A percentile compares a stretch with the other conserved stretches of the same genome.
These are phyloP conservation scores for Andrographis paniculata DNA, from an alignment of 305 asterid genomes.

Conservation along the genomic window DNA sequence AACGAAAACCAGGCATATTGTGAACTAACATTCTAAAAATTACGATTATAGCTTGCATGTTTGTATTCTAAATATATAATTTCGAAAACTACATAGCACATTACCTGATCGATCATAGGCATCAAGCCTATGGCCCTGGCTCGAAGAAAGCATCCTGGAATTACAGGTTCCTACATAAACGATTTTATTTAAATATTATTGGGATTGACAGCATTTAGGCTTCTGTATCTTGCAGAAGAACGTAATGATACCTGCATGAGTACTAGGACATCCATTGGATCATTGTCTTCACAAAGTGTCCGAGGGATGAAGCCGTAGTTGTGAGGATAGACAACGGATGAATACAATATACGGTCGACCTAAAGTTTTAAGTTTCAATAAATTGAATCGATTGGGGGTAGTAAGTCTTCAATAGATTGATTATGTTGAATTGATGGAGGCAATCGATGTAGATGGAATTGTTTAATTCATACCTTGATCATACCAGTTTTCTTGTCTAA, in stretches of 20 bases:
- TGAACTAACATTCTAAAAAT: too few relatives aligned
- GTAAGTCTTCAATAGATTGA: too few relatives aligned
- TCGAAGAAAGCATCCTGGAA: conserved; percentile 56
- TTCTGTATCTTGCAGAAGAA: background rate
- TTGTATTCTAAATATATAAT: too few relatives aligned
- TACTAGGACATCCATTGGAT: conserved; percentile 63
- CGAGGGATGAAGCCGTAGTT: conserved; percentile 69
- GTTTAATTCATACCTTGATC: conserved; percentile 35
- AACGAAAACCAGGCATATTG: too few relatives aligned
- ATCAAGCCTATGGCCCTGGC: conserved; percentile 61
- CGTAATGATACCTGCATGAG: conserved; percentile 42
- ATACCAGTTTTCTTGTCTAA: conserved; percentile 65
- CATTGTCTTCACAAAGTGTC: conserved; percentile 60
- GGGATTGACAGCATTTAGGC: background rate
- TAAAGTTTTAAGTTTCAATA: too few relatives aligned
- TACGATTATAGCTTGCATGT: too few relatives aligned
- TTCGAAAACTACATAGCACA: too few relatives aligned
- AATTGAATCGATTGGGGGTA: too few relatives aligned
- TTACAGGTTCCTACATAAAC: conserved; percentile 40
- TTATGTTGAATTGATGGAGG: too few relatives aligned
- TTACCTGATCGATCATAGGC: conserved; percentile 74
- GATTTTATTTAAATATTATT: background rate
- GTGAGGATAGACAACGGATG: conserved; percentile 62
- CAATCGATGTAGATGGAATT: background rate
- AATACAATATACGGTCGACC: conserved; percentile 59